Percentiles rank a stretch among this genome's conserved stretches.
Evolutionary conservation across 2,329 filamentous ascomycete genomes (phyloP).

Genomic region (Hypoxylon sp.): DNA sequence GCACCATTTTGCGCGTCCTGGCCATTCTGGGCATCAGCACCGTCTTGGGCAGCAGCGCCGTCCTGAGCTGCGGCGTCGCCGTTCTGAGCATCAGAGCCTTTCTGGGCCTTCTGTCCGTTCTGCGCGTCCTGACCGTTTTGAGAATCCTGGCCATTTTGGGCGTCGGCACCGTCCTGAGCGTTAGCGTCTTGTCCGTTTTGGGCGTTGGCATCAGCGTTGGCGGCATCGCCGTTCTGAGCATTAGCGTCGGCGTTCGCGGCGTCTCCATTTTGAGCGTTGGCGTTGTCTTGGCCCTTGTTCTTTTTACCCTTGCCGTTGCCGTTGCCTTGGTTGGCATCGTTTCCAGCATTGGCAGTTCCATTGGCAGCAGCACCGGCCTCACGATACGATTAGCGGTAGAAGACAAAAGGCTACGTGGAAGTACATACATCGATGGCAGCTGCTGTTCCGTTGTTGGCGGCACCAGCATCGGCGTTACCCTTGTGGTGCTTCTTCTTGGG

Average conservation of each 20-base stretch:
- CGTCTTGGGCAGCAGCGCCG: slow-evolving; percentile 8
- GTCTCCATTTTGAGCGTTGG: neutral
- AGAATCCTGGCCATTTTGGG: slow-evolving; percentile 9
- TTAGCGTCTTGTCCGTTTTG: slow-evolving; percentile 1
- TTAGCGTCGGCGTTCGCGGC: slow-evolving; percentile 1
- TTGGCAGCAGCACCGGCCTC: slow-evolving; percentile 38
- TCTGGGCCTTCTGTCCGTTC: neutral
- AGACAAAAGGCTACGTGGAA: neutral
- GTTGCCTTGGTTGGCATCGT: slow-evolving; percentile 30
- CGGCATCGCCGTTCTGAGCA: slow-evolving; percentile 7
- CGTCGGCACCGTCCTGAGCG: neutral
- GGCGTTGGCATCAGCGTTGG: slow-evolving; percentile 1
- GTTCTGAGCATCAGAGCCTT: neutral
- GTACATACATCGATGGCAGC: slow-evolving; percentile 19
- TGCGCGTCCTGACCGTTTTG: slow-evolving; percentile 14
- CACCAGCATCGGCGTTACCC: neutral
- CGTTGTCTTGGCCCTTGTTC: slow-evolving; percentile 12
- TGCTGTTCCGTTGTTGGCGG: slow-evolving; percentile 29
- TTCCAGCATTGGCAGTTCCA: slow-evolving; percentile 28
- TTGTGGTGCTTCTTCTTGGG: slow-evolving; percentile 37
- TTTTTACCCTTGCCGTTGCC: slow-evolving; percentile 19
- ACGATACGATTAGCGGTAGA: slow-evolving; percentile 12
- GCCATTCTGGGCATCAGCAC: neutral
- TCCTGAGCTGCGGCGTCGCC: neutral
- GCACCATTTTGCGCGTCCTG: slow-evolving; percentile 12